These are phyloP conservation scores for Hibiscus syriacus DNA, from an alignment of 345 rosid genomes.

Conservation along the genomic window DNA sequence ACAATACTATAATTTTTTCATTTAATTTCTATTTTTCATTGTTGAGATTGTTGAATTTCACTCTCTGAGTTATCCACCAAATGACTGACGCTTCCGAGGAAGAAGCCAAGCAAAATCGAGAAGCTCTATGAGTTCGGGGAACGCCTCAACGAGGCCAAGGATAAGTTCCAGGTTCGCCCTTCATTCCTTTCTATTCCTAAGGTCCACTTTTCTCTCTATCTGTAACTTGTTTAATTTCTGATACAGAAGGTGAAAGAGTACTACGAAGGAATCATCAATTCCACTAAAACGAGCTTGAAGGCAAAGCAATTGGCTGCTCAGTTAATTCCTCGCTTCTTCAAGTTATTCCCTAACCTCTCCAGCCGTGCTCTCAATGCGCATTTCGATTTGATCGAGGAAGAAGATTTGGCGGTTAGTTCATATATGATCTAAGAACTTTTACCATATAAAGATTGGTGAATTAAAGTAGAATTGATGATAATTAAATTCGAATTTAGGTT, in stretches of 20 bases:
- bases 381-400: constrained; percentile 86
- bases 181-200: no score
- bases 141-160: no score
- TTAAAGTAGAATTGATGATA: not conserved
- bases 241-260: constrained; percentile 71
- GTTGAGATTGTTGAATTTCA: constrained; percentile 15
- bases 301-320: constrained; percentile 92
- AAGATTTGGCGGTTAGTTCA: constrained; percentile 67
- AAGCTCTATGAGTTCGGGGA: no score
- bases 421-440: not conserved
- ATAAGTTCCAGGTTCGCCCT: no score
- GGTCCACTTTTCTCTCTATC: not conserved
- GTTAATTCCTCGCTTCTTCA: constrained; percentile 95
- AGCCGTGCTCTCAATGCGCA: constrained; percentile 63
- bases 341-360: constrained; percentile 82
- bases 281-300: constrained; percentile 68
- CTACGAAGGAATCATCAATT: constrained; percentile 76
- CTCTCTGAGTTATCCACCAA: constrained; percentile 37
- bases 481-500: constrained; percentile 35
- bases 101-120: no score
- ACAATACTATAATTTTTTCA: no score
- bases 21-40: not conserved
- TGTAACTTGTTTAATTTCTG: not conserved
- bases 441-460: not conserved
- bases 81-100: no score